Percentiles rank a stretch among this genome's conserved stretches.
These are phyloP conservation scores for Tetracladium maxilliforme DNA, from an alignment of 2,329 filamentous ascomycete species.

Conservation along the genomic window DNA sequence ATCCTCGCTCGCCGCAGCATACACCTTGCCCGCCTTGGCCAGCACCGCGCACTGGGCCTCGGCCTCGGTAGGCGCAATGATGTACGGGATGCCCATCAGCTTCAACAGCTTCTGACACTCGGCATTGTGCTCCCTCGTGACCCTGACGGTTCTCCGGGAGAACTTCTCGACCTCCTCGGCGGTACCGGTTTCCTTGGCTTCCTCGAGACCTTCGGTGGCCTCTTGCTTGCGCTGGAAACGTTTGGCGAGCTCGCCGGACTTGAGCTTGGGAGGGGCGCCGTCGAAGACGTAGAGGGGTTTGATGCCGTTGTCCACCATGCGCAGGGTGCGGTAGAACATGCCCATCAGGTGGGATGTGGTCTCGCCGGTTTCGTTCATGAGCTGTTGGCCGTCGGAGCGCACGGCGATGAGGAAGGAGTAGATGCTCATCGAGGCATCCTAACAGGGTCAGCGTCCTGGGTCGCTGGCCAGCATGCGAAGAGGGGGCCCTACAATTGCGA, in stretches of 20 bases:
- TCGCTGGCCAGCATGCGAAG: neutral
- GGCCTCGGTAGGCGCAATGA: slow-evolving; percentile 90
- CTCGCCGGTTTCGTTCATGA: slow-evolving; percentile 88
- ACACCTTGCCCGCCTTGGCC: slow-evolving; percentile 85
- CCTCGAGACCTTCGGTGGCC: slow-evolving; percentile 77
- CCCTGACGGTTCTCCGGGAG: slow-evolving; percentile 78
- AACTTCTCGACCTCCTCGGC: slow-evolving; percentile 98
- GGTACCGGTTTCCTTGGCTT: slow-evolving; percentile 93
- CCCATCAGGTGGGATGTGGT: slow-evolving; percentile 98
- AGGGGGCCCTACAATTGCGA: slow-evolving; percentile 65
- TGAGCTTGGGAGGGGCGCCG: slow-evolving; percentile 89
- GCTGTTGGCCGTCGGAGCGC: slow-evolving; percentile 88
- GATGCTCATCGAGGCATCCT: slow-evolving; percentile 80
- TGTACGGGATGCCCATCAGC: slow-evolving; percentile 92
- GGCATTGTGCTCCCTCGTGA: slow-evolving; percentile 91
- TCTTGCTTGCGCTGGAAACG: slow-evolving; percentile 91
- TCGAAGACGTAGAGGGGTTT: slow-evolving; percentile 98
- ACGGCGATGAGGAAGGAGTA: slow-evolving; percentile 98
- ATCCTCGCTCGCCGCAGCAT: slow-evolving; percentile 90
- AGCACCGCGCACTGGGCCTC: slow-evolving; percentile 92
- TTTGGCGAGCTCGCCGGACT: slow-evolving; percentile 92
- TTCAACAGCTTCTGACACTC: slow-evolving; percentile 86
- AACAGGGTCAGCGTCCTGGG: too few relatives aligned
- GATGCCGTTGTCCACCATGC: slow-evolving; percentile 97
- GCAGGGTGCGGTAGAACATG: slow-evolving; percentile 97